Evolutionary conservation across 495 filamentous ascomycete genomes (phyloP).

Genomic region (Penicillium herquei): DNA sequence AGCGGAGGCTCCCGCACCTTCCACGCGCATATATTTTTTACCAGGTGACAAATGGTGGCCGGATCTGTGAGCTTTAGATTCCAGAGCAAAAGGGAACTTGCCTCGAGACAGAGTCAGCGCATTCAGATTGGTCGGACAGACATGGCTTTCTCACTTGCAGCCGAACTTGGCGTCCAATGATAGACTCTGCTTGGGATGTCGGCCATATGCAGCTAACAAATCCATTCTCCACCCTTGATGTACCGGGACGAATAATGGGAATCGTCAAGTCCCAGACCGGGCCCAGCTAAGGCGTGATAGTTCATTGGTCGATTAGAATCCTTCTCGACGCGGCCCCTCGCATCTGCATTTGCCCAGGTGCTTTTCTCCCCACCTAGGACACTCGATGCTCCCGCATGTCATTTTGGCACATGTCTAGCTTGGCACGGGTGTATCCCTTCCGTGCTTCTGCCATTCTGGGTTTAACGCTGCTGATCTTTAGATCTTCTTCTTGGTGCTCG

Average conservation of each 20-base stretch:
- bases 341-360: slow-evolving; percentile 32
- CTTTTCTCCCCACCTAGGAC: slow-evolving; percentile 8
- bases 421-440: background rate
- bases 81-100: slow-evolving; percentile 30
- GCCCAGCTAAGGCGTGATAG: slow-evolving; percentile 6
- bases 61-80: slow-evolving; percentile 21
- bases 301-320: slow-evolving; percentile 21
- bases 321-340: slow-evolving; percentile 26
- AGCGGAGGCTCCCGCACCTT: slow-evolving; percentile 41
- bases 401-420: slow-evolving; percentile 7
- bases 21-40: slow-evolving; percentile 28
- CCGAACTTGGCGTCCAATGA: slow-evolving; percentile 32
- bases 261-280: slow-evolving; percentile 14
- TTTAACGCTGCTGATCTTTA: background rate
- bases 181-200: slow-evolving; percentile 18
- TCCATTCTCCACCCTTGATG: slow-evolving; percentile 20
- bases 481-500: background rate
- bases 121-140: slow-evolving; percentile 33
- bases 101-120: slow-evolving; percentile 14
- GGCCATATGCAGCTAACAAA: slow-evolving; percentile 37
- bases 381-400: slow-evolving; percentile 1
- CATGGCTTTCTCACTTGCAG: slow-evolving; percentile 29
- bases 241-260: slow-evolving; percentile 16
- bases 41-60: slow-evolving; percentile 40
- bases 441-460: background rate